A percentile compares a stretch with the other conserved stretches of the same genome.
These are phyloP conservation scores for Lentinula aciculospora DNA, from an alignment of 768 basidiomycete species.

Conservation along the genomic window DNA sequence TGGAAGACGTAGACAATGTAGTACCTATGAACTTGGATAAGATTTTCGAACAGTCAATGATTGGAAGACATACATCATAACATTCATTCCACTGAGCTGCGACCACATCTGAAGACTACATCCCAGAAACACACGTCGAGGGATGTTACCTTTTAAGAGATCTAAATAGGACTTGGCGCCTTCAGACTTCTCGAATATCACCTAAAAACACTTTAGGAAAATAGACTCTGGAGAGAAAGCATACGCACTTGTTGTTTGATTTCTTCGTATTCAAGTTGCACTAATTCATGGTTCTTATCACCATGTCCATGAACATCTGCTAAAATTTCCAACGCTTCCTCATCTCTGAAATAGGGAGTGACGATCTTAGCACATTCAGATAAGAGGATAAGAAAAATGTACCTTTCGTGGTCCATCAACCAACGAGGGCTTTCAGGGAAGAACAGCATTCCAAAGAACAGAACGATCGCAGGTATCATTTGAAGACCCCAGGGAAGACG, in stretches of 20 bases:
- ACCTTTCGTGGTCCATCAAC: conserved; percentile 60
- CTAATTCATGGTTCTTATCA: conserved; percentile 51
- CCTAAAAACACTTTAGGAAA: conserved; percentile 13
- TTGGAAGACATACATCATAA: conserved; percentile 59
- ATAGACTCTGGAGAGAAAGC: not conserved
- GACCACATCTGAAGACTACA: conserved; percentile 76
- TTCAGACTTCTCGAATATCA: conserved; percentile 57
- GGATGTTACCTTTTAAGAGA: conserved; percentile 57
- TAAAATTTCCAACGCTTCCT: conserved; percentile 64
- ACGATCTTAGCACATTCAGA: not conserved
- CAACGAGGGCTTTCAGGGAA: conserved; percentile 74
- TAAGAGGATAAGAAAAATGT: conserved; percentile 6
- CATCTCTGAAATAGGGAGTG: conserved; percentile 27
- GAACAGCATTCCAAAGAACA: conserved; percentile 58
- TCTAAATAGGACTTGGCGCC: conserved; percentile 70
- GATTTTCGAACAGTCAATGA: not conserved
- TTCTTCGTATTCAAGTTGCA: conserved; percentile 65
- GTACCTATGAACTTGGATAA: conserved; percentile 32
- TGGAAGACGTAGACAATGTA: conserved; percentile 69
- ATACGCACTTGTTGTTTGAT: conserved; percentile 42
- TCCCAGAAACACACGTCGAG: conserved; percentile 68
- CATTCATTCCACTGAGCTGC: conserved; percentile 72
- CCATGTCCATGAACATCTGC: conserved; percentile 72
- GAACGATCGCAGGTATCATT: conserved; percentile 70
- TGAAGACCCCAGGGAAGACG: conserved; percentile 79